A percentile compares a stretch with the other conserved stretches of the same genome.
Conservation (phyloP, 169 alveolate species). For the Plasmodium gallinaceum region DNA sequence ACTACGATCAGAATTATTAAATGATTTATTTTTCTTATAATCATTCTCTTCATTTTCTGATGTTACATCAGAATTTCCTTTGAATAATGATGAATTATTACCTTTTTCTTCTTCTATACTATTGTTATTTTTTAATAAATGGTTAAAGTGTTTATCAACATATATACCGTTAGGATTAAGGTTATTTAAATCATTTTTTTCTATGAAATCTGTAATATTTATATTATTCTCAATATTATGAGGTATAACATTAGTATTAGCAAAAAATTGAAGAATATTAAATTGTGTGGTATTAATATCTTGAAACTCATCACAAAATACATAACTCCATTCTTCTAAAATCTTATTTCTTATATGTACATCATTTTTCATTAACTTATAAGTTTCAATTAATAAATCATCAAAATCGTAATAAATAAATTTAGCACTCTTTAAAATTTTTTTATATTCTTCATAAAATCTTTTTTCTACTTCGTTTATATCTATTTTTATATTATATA, state of each 20-base stretch:
- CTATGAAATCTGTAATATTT: not conserved
- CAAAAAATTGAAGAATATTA: slow-evolving; percentile 76
- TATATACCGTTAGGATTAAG: not conserved
- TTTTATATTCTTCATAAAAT: slow-evolving; percentile 60
- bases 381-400: slow-evolving; percentile 76
- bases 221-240: not conserved
- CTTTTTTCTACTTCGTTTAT: slow-evolving; percentile 41
- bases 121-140: not conserved
- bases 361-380: slow-evolving; percentile 74
- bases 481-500: slow-evolving; percentile 33
- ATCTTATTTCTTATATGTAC: slow-evolving; percentile 51
- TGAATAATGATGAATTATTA: not conserved
- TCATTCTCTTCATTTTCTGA: not conserved
- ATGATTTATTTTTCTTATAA: not conserved
- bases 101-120: not conserved
- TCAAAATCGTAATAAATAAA: slow-evolving; percentile 81
- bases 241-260: not conserved
- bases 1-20: slow-evolving; percentile 22
- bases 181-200: not conserved
- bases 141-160: not conserved
- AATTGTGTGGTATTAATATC: slow-evolving; percentile 85
- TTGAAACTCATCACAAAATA: slow-evolving; percentile 88
- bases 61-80: not conserved
- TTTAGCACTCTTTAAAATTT: slow-evolving; percentile 60
- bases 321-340: slow-evolving; percentile 77